phyloP scores from a whole-genome alignment of 2,329 filamentous ascomycete species.

The Albifimbria verrucaria region DNA sequence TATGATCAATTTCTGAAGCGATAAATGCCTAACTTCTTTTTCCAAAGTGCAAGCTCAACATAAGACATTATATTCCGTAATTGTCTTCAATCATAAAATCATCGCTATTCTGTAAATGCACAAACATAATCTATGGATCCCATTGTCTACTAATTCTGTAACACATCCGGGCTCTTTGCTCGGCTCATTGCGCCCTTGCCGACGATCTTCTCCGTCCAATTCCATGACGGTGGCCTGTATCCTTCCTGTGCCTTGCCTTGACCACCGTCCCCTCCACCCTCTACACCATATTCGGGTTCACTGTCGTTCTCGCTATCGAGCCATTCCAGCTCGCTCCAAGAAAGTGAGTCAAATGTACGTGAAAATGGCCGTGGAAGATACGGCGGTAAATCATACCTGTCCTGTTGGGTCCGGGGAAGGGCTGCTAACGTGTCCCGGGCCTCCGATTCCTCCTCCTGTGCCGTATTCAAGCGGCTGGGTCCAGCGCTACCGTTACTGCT shows the following conservation, averaged over 20 bases:
- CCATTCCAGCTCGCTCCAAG: conserved; percentile 67
- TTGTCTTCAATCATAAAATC: not conserved
- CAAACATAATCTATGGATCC: not conserved
- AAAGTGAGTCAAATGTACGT: conserved; percentile 48
- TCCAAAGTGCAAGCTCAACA: too few relatives aligned
- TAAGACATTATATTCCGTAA: too few relatives aligned
- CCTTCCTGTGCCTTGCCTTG: conserved; percentile 16
- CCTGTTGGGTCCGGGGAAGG: conserved; percentile 30
- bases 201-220: conserved; percentile 54
- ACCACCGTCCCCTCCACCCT: conserved; percentile 11
- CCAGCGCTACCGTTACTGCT: conserved; percentile 14
- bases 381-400: conserved; percentile 16
- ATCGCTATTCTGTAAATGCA: not conserved
- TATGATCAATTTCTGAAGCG: not conserved
- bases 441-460: conserved; percentile 27
- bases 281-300: conserved; percentile 11
- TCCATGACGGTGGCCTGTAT: conserved; percentile 36
- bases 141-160: not conserved
- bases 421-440: conserved; percentile 45
- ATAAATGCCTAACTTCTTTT: too few relatives aligned
- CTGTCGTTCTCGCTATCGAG: conserved; percentile 47
- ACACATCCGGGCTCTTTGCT: conserved; percentile 22
- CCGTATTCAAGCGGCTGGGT: conserved; percentile 12
- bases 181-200: conserved; percentile 34
- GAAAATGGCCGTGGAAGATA: conserved; percentile 12